These are phyloP conservation scores for Leptographium radiaticola DNA, from an alignment of 2,329 filamentous ascomycete species.

Conservation along the genomic window DNA sequence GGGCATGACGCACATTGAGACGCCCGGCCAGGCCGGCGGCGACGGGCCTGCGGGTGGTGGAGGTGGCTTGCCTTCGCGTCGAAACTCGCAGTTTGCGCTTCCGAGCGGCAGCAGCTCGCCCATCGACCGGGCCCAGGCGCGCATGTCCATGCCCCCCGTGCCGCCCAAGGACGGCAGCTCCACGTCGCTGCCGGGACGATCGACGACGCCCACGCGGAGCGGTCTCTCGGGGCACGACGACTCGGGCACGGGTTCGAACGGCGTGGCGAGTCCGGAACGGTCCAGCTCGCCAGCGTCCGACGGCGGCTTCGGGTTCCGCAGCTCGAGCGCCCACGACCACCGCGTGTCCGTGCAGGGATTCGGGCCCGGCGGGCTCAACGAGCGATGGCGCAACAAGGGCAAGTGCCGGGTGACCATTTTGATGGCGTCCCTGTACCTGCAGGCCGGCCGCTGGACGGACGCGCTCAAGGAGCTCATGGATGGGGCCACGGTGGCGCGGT, in stretches of 20 bases:
- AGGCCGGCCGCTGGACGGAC: slow-evolving; percentile 81
- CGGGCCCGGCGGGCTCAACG: slow-evolving; percentile 55
- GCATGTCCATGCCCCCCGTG: slow-evolving; percentile 67
- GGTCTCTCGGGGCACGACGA: slow-evolving; percentile 36
- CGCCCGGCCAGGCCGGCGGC: slow-evolving; percentile 45
- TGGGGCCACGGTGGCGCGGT: slow-evolving; percentile 62
- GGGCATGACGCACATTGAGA: slow-evolving; percentile 62
- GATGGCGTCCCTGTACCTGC: slow-evolving; percentile 73
- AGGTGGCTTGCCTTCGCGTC: slow-evolving; percentile 18
- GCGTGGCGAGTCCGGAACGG: slow-evolving; percentile 28
- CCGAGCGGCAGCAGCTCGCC: slow-evolving; percentile 23
- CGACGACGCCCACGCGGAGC: slow-evolving; percentile 37
- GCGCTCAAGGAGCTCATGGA: slow-evolving; percentile 74
- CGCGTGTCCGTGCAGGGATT: slow-evolving; percentile 59
- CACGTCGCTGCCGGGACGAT: slow-evolving; percentile 32
- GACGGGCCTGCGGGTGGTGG: not conserved
- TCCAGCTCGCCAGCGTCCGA: slow-evolving; percentile 18
- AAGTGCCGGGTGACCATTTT: slow-evolving; percentile 69
- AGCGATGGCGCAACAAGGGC: slow-evolving; percentile 67
- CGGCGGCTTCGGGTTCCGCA: slow-evolving; percentile 30
- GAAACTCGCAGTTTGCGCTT: slow-evolving; percentile 42
- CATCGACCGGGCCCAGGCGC: slow-evolving; percentile 47
- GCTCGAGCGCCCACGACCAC: slow-evolving; percentile 30
- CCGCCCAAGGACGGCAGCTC: slow-evolving; percentile 34
- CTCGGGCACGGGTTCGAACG: slow-evolving; percentile 17